Evolutionary conservation across 768 basidiomycete genomes (phyloP).

Genomic region (Naganishia randhawae): DNA sequence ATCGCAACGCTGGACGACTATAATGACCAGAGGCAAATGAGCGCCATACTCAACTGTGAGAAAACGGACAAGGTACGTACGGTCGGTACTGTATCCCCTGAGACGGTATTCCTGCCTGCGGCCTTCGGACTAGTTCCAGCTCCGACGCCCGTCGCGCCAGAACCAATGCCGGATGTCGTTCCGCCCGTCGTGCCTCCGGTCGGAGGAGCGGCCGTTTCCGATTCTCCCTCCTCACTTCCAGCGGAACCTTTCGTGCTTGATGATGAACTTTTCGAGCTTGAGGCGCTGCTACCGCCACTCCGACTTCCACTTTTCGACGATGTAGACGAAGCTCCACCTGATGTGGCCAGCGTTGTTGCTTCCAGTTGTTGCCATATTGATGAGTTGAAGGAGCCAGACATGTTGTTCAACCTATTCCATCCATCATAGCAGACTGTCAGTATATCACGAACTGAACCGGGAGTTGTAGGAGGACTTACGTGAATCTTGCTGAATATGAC

Average conservation of each 20-base stretch:
- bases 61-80: not conserved
- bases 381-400: conserved; percentile 67
- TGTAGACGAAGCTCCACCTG: not conserved
- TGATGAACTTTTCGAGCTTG: not conserved
- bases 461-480: conserved; percentile 52
- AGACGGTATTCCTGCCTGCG: not conserved
- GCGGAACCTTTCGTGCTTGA: not conserved
- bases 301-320: not conserved
- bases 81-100: not conserved
- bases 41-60: not conserved
- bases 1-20: not conserved
- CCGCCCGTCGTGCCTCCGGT: not conserved
- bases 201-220: not conserved
- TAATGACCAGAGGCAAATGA: not conserved
- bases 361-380: conserved; percentile 62
- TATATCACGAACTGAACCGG: not conserved
- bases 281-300: not conserved
- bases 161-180: not conserved
- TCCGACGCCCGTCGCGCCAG: not conserved
- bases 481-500: conserved; percentile 75
- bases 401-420: conserved; percentile 59
- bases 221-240: not conserved
- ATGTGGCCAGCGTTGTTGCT: conserved; percentile 55
- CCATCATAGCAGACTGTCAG: conserved; percentile 10
- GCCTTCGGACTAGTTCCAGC: not conserved